These are phyloP conservation scores for Pholiota conissans DNA, from an alignment of 768 basidiomycete species.

Conservation along the genomic window DNA sequence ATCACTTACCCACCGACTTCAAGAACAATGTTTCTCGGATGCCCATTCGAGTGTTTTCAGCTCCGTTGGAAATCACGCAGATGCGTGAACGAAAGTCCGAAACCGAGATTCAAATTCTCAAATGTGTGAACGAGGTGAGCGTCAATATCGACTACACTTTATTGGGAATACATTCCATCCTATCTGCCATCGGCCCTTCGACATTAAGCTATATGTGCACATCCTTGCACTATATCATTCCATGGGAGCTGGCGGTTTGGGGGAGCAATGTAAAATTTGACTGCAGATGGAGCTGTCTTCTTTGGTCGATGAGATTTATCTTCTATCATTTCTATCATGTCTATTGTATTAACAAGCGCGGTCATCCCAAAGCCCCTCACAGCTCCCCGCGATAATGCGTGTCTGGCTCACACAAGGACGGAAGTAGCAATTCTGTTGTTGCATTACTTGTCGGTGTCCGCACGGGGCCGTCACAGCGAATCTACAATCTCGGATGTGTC, in stretches of 20 bases:
- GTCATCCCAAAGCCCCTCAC: neutral
- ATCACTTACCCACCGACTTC: neutral
- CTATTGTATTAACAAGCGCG: neutral
- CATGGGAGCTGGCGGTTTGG: neutral
- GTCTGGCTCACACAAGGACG: neutral
- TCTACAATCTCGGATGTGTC: neutral
- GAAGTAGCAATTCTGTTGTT: neutral
- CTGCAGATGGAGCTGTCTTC: too few relatives aligned
- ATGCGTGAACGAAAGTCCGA: constrained; percentile 74
- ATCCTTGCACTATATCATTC: neutral
- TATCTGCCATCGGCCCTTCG: neutral
- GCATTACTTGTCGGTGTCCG: neutral
- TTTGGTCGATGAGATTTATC: neutral
- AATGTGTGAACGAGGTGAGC: constrained; percentile 76
- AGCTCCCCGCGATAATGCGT: too few relatives aligned
- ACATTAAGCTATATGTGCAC: neutral
- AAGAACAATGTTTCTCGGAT: neutral
- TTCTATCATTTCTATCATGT: neutral
- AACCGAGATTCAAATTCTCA: constrained; percentile 69
- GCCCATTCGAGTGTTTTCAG: constrained; percentile 37
- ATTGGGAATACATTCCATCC: neutral
- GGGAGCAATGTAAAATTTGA: too few relatives aligned
- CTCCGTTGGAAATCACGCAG: constrained; percentile 51
- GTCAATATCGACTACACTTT: neutral
- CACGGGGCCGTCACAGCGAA: neutral